Percentiles rank a stretch among this genome's conserved stretches.
phyloP scores from a whole-genome alignment of 176 grass and related monocot genomes.

The Musa itinerans region DNA sequence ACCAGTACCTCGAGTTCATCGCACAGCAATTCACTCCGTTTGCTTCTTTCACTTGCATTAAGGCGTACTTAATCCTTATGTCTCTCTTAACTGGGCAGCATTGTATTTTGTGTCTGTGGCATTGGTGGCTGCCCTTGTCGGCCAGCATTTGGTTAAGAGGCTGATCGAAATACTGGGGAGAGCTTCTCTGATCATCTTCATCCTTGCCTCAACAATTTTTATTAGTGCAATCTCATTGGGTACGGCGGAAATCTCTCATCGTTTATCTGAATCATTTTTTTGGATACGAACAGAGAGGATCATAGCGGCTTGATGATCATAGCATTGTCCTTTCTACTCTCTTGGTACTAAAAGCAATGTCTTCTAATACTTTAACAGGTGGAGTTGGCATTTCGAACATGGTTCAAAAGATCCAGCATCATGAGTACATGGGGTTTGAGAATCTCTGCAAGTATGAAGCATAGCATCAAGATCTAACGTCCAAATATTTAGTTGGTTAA shows the following conservation, averaged over 20 bases:
- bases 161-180: conserved; percentile 73
- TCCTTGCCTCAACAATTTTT: conserved; percentile 80
- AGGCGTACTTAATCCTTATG: too few species aligned
- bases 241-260: not conserved
- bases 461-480: not conserved
- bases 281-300: not conserved
- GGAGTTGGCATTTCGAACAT: conserved; percentile 93
- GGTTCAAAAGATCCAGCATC: conserved; percentile 42
- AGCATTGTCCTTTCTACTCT: not conserved
- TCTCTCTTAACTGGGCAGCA: conserved; percentile 26
- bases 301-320: not conserved
- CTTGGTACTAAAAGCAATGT: not conserved
- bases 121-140: conserved; percentile 58
- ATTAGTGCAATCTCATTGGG: conserved; percentile 79
- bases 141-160: conserved; percentile 66
- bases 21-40: not conserved
- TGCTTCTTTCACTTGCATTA: not conserved
- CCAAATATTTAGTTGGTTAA: not conserved
- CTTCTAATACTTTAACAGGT: conserved; percentile 28
- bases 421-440: conserved; percentile 95
- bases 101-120: conserved; percentile 45
- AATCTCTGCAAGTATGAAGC: conserved; percentile 69
- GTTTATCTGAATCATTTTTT: not conserved
- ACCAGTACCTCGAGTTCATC: not conserved
- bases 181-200: conserved; percentile 95